These are phyloP conservation scores for Nemania bipapillata DNA, from an alignment of 2,329 filamentous ascomycete genomes.

Conservation along the genomic window DNA sequence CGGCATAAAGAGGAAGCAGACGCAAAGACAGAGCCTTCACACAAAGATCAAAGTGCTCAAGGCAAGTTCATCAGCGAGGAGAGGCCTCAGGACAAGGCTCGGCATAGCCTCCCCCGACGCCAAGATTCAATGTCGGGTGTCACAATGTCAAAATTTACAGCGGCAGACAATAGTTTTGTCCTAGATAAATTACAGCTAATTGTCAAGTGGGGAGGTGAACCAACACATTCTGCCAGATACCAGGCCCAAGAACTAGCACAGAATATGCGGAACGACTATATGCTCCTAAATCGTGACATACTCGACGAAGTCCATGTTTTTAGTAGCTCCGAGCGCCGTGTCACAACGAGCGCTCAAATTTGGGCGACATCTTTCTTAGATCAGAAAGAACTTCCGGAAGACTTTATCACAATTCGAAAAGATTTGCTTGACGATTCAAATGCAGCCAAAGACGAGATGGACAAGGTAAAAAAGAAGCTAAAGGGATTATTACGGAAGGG, in stretches of 20 bases:
- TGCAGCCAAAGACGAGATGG: constrained; percentile 98
- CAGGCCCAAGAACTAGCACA: constrained; percentile 94
- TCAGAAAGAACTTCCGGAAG: constrained; percentile 82
- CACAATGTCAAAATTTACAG: constrained; percentile 92
- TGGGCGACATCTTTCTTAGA: constrained; percentile 91
- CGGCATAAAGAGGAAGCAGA: constrained; percentile 42
- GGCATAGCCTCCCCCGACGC: constrained; percentile 64
- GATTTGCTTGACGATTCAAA: constrained; percentile 97
- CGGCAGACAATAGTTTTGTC: constrained; percentile 89
- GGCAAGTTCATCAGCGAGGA: constrained; percentile 37
- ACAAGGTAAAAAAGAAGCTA: constrained; percentile 99
- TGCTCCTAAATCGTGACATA: constrained; percentile 90
- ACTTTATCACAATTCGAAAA: constrained; percentile 91
- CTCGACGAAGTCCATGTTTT: constrained; percentile 94
- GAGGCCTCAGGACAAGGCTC: constrained; percentile 48
- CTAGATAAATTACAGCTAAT: constrained; percentile 97
- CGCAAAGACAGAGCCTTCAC: constrained; percentile 40
- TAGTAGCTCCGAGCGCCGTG: constrained; percentile 92
- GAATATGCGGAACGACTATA: constrained; percentile 94
- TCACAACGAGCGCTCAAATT: constrained; percentile 95
- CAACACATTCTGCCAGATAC: constrained; percentile 95
- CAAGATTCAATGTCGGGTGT: constrained; percentile 89
- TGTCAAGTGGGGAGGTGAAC: constrained; percentile 98
- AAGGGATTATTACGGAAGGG: constrained; percentile 91
- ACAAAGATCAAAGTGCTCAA: constrained; percentile 33